Evolutionary conservation across 225 moss, liverwort and hornwort genomes (phyloP).

Genomic region (Bryum argenteum): DNA sequence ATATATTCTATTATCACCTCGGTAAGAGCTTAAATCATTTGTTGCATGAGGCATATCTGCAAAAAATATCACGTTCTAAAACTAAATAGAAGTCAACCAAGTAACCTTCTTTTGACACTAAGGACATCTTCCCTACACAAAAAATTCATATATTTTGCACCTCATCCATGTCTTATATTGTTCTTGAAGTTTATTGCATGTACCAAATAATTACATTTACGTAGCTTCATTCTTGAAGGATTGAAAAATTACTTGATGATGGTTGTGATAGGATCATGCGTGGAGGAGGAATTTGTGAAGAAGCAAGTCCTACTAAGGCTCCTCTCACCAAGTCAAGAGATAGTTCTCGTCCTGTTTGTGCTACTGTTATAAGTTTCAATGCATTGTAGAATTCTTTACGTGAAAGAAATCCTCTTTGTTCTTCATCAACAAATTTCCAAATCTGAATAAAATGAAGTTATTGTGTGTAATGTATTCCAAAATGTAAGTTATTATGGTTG

Average conservation of each 20-base stretch:
- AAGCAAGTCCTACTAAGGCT: slow-evolving; percentile 58
- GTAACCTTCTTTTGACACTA: neutral
- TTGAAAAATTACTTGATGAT: neutral
- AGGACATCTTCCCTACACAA: neutral
- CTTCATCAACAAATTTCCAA: slow-evolving; percentile 75
- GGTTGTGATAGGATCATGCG: slow-evolving; percentile 44
- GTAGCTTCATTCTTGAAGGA: neutral
- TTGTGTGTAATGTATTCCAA: neutral
- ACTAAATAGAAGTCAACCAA: neutral
- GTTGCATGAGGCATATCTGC: neutral
- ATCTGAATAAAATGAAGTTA: slow-evolving; percentile 50
- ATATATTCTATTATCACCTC: neutral
- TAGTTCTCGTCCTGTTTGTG: slow-evolving; percentile 70
- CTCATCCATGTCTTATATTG: slow-evolving; percentile 33
- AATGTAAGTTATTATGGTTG: neutral
- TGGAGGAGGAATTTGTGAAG: slow-evolving; percentile 81
- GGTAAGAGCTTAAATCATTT: neutral
- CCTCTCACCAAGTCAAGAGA: slow-evolving; percentile 65
- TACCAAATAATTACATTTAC: too few species aligned
- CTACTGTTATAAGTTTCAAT: slow-evolving; percentile 73
- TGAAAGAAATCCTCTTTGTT: slow-evolving; percentile 65
- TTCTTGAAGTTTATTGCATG: neutral
- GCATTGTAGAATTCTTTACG: slow-evolving; percentile 78
- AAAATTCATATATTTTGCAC: slow-evolving; percentile 17
- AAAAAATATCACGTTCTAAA: neutral